Conservation (phyloP, 2,329 filamentous ascomycete genomes). For the Xylariaceae sp. region DNA sequence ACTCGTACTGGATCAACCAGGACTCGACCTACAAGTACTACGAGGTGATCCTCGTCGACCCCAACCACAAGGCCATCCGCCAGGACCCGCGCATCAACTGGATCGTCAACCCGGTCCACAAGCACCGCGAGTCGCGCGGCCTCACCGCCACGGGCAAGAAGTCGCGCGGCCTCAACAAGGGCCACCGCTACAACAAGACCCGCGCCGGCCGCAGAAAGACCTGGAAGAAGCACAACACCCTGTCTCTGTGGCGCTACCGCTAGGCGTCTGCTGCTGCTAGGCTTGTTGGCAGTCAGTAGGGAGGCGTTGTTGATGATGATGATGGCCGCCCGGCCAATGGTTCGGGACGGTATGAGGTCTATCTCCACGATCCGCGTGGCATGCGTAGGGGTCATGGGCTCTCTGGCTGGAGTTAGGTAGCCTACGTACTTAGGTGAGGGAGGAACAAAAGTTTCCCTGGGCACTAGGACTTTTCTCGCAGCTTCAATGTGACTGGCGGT, state of each 20-base stretch:
- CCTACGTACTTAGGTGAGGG: conserved; percentile 24
- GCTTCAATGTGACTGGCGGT: background rate
- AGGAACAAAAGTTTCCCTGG: conserved; percentile 21
- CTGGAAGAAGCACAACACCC: conserved; percentile 99
- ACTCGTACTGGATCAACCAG: conserved; percentile 99
- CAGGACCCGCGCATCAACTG: conserved; percentile 99
- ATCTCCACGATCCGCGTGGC: conserved; percentile 23
- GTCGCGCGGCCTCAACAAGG: conserved; percentile 98
- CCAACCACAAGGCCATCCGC: conserved; percentile 99
- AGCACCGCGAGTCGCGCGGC: conserved; percentile 98
- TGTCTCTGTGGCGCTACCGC: conserved; percentile 97
- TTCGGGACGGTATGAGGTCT: conserved; percentile 23
- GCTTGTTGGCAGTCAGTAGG: conserved; percentile 8
- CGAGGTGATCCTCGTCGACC: conserved; percentile 99
- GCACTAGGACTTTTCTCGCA: conserved; percentile 1
- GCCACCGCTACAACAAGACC: conserved; percentile 99
- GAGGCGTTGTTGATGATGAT: too few relatives aligned
- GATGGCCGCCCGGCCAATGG: conserved; percentile 18
- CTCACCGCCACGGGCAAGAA: conserved; percentile 99
- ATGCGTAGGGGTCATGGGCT: conserved; percentile 24
- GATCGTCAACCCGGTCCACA: conserved; percentile 99
- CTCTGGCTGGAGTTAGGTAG: conserved; percentile 26
- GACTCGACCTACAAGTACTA: conserved; percentile 99
- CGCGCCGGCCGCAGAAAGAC: conserved; percentile 96
- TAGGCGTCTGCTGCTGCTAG: conserved; percentile 38